Evolutionary conservation across 2,329 filamentous ascomycete species (phyloP).

Genomic region (Claviceps sp.): DNA sequence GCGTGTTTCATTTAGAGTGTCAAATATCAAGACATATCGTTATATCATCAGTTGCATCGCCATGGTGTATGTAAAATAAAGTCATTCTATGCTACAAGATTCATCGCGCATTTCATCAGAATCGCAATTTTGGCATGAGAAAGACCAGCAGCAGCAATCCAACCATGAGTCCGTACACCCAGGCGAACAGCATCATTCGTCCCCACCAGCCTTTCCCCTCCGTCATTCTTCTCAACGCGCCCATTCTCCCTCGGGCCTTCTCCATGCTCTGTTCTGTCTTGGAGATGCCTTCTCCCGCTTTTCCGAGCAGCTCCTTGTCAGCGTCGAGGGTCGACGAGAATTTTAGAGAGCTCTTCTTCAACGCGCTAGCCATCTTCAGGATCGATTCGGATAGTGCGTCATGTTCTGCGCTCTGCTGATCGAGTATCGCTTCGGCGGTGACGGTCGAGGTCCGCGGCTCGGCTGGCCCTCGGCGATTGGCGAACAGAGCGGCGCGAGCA

Average conservation of each 20-base stretch:
- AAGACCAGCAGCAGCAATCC: slow-evolving; percentile 68
- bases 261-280: slow-evolving; percentile 66
- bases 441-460: slow-evolving; percentile 29
- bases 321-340: slow-evolving; percentile 60
- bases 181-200: slow-evolving; percentile 67
- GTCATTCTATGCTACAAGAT: not conserved
- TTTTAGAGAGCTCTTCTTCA: slow-evolving; percentile 61
- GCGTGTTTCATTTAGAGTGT: no score
- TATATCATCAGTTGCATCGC: not conserved
- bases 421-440: slow-evolving; percentile 57
- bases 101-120: slow-evolving; percentile 20
- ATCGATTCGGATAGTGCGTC: slow-evolving; percentile 71
- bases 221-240: slow-evolving; percentile 61
- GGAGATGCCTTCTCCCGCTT: slow-evolving; percentile 63
- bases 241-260: slow-evolving; percentile 64
- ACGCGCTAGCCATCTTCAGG: slow-evolving; percentile 61
- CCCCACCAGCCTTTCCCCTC: slow-evolving; percentile 85
- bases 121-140: slow-evolving; percentile 75
- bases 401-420: slow-evolving; percentile 68
- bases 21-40: not conserved
- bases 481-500: slow-evolving; percentile 32
- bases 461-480: slow-evolving; percentile 22
- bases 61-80: not conserved
- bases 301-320: slow-evolving; percentile 57
- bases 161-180: slow-evolving; percentile 75